These are phyloP conservation scores for Eimeria falciformis DNA, from an alignment of 169 alveolate species.

Conservation along the genomic window DNA sequence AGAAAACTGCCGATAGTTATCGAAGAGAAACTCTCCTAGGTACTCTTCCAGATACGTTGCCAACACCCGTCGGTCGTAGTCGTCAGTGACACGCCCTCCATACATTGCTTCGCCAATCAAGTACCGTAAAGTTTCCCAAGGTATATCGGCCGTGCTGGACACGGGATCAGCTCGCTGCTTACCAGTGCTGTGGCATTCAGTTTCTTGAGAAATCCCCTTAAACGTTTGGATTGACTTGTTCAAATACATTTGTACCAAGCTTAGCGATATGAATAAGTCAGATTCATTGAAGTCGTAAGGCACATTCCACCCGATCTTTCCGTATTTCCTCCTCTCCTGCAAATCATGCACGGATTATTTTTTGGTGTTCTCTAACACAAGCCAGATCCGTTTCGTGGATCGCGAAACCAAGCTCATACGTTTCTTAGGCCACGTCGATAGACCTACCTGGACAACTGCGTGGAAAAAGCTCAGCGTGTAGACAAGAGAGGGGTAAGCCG, in stretches of 20 bases:
- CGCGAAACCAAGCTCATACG: not conserved
- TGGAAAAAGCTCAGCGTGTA: constrained; percentile 95
- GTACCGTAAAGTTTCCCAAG: constrained; percentile 83
- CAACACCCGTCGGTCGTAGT: constrained; percentile 93
- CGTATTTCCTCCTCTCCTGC: constrained; percentile 93
- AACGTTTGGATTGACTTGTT: constrained; percentile 34
- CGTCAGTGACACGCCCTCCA: constrained; percentile 98
- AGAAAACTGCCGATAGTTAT: constrained; percentile 91
- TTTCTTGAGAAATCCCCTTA: not conserved
- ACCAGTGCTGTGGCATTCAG: not conserved
- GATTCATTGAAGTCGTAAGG: constrained; percentile 95
- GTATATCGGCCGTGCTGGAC: constrained; percentile 35
- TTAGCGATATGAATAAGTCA: constrained; percentile 91
- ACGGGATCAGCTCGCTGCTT: not conserved
- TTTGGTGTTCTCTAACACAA: not conserved
- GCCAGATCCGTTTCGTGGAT: not conserved
- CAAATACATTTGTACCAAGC: constrained; percentile 86
- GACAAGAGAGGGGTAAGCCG: constrained; percentile 92
- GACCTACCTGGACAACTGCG: constrained; percentile 89
- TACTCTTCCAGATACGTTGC: constrained; percentile 85
- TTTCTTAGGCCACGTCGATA: not conserved
- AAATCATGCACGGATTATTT: not conserved
- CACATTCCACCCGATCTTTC: constrained; percentile 96
- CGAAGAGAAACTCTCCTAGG: constrained; percentile 95
- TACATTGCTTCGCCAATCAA: constrained; percentile 96